Conservation (phyloP, 768 basidiomycete genomes). For the Jaapia argillacea region DNA sequence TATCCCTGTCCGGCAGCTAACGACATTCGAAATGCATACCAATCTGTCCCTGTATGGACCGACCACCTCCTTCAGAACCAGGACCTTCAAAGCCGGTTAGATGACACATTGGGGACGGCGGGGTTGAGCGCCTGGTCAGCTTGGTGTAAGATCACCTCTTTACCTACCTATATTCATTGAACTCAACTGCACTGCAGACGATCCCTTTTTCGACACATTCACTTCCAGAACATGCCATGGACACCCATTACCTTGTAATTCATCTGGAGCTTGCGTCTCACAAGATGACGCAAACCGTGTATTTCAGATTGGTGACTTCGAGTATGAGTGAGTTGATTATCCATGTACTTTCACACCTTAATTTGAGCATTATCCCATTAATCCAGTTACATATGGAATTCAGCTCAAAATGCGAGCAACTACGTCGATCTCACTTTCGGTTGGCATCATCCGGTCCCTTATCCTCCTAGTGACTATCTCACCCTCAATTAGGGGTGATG, state of each 20-base stretch:
- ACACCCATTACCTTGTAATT: constrained; percentile 35
- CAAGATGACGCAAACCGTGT: constrained; percentile 26
- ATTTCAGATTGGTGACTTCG: constrained; percentile 26
- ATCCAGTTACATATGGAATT: constrained; percentile 38
- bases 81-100: constrained; percentile 27
- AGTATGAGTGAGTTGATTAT: constrained; percentile 24
- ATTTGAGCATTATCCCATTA: not conserved
- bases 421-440: constrained; percentile 38
- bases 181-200: constrained; percentile 18
- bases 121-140: constrained; percentile 30
- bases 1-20: constrained; percentile 34
- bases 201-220: constrained; percentile 45
- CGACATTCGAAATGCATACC: constrained; percentile 27
- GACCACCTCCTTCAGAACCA: constrained; percentile 29
- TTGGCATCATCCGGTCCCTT: constrained; percentile 8
- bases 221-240: constrained; percentile 36
- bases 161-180: not conserved
- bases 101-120: constrained; percentile 28
- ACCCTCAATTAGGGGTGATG: constrained; percentile 28
- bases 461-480: not conserved
- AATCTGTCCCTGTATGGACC: constrained; percentile 36
- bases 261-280: constrained; percentile 28
- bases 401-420: constrained; percentile 29
- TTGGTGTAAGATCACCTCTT: constrained; percentile 28
- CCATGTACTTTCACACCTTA: too few relatives aligned